Evolutionary conservation across 805 yeast species (phyloP).

Genomic region (Ogataea neopini): DNA sequence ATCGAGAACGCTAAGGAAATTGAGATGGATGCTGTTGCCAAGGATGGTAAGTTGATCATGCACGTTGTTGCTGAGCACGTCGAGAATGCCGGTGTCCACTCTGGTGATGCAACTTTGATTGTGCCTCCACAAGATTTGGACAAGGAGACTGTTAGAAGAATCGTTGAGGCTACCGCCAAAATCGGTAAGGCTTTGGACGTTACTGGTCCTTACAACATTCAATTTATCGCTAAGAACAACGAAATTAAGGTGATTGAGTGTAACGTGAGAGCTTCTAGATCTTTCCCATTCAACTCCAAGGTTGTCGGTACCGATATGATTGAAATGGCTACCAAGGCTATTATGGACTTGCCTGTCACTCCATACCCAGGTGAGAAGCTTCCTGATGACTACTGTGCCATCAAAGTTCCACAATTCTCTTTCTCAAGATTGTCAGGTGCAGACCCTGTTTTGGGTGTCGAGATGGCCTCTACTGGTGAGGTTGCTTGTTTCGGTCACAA

Average conservation of each 20-base stretch:
- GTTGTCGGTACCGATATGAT: conserved; percentile 95
- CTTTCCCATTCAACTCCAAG: conserved; percentile 97
- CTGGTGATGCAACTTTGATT: conserved; percentile 97
- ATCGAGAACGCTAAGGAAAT: conserved; percentile 97
- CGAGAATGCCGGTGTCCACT: conserved; percentile 98
- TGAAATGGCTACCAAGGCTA: conserved; percentile 96
- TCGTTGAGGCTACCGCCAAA: conserved; percentile 94
- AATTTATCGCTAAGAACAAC: conserved; percentile 92
- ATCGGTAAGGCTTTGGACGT: conserved; percentile 93
- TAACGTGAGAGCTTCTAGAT: conserved; percentile 98
- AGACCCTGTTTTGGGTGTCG: conserved; percentile 96
- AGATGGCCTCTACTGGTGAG: conserved; percentile 99
- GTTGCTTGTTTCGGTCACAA: conserved; percentile 96
- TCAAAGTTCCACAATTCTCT: conserved; percentile 96
- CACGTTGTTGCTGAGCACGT: conserved; percentile 98
- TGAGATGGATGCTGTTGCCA: conserved; percentile 98
- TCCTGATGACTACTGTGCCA: conserved; percentile 93
- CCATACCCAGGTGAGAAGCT: conserved; percentile 89
- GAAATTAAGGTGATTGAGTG: conserved; percentile 98
- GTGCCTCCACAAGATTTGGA: conserved; percentile 96
- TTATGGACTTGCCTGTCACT: conserved; percentile 80
- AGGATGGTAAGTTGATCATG: conserved; percentile 90
- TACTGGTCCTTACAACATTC: conserved; percentile 97
- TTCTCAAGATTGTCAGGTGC: conserved; percentile 97
- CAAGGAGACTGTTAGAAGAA: conserved; percentile 86